These are phyloP conservation scores for Sporothrix pallida DNA, from an alignment of 2,329 filamentous ascomycete genomes.

Conservation along the genomic window DNA sequence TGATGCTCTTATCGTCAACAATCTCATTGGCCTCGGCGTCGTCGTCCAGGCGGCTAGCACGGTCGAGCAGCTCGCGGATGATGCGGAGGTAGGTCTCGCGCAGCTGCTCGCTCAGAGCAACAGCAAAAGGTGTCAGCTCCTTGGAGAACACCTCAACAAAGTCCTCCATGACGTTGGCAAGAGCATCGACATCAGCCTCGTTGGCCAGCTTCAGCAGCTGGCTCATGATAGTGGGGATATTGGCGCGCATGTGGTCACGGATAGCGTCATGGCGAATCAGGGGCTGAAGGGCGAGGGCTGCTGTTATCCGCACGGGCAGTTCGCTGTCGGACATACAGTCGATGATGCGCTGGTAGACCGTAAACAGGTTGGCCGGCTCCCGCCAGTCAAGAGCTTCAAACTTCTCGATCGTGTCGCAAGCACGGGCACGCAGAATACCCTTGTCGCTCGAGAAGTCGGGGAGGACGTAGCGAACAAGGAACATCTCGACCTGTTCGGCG, in stretches of 20 bases:
- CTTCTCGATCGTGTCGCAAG: constrained; percentile 97
- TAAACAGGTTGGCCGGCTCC: constrained; percentile 91
- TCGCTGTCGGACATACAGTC: constrained; percentile 96
- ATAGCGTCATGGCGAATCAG: constrained; percentile 96
- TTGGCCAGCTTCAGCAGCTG: constrained; percentile 96
- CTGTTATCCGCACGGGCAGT: constrained; percentile 91
- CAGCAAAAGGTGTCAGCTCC: constrained; percentile 94
- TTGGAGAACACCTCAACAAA: constrained; percentile 99
- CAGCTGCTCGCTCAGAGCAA: constrained; percentile 92
- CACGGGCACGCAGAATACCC: constrained; percentile 90
- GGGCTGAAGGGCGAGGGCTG: constrained; percentile 90
- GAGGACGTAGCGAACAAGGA: constrained; percentile 97
- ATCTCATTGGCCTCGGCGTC: constrained; percentile 88
- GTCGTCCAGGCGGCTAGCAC: constrained; percentile 77
- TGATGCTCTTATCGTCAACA: constrained; percentile 97
- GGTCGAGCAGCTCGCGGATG: constrained; percentile 86
- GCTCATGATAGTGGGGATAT: constrained; percentile 99
- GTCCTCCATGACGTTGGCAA: constrained; percentile 99
- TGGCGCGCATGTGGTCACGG: constrained; percentile 92
- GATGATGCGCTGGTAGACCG: constrained; percentile 95
- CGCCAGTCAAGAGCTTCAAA: constrained; percentile 98
- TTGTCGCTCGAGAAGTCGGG: constrained; percentile 93
- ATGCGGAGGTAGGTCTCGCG: constrained; percentile 96
- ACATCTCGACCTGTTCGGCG: constrained; percentile 96
- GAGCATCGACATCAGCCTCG: constrained; percentile 94